Evolutionary conservation across 2,329 filamentous ascomycete genomes (phyloP).

Genomic region (Phialophora macrospora): DNA sequence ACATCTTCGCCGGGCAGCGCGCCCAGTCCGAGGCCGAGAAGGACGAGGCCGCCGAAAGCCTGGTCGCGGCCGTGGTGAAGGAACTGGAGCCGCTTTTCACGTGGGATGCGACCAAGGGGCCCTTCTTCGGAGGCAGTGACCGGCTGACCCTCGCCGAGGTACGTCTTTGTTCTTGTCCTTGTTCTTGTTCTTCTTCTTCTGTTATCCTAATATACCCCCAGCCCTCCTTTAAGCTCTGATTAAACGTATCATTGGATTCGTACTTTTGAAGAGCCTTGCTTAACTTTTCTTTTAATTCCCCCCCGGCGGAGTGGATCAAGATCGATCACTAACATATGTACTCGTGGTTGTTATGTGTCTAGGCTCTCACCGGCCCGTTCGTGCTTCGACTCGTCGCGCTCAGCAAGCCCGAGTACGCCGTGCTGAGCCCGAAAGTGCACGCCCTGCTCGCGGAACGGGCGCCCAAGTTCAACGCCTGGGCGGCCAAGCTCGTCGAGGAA

Average conservation of each 20-base stretch:
- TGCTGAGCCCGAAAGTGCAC: slow-evolving; percentile 55
- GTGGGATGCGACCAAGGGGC: slow-evolving; percentile 42
- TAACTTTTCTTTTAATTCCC: no score
- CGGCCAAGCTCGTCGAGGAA: slow-evolving; percentile 61
- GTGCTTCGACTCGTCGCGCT: slow-evolving; percentile 62
- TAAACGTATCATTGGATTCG: no score
- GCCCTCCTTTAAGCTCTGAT: no score
- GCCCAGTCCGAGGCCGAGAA: slow-evolving; percentile 40
- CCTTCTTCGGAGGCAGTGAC: slow-evolving; percentile 68
- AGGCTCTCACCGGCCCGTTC: slow-evolving; percentile 69
- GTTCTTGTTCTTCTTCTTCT: no score
- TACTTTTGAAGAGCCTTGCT: no score
- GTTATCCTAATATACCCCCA: no score
- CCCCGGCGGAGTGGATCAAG: no score
- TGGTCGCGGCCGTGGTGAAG: slow-evolving; percentile 56
- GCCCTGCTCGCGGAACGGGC: slow-evolving; percentile 44
- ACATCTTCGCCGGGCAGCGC: slow-evolving; percentile 44
- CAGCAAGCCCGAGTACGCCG: slow-evolving; percentile 51
- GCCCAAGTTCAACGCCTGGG: slow-evolving; percentile 74
- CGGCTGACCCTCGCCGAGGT: slow-evolving; percentile 77
- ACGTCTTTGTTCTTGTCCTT: no score
- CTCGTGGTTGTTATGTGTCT: no score
- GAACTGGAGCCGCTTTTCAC: slow-evolving; percentile 59
- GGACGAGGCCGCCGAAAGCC: slow-evolving; percentile 52
- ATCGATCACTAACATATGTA: no score